Evolutionary conservation across 2,329 filamentous ascomycete genomes (phyloP).

Genomic region (Colletotrichum zoysiae): DNA sequence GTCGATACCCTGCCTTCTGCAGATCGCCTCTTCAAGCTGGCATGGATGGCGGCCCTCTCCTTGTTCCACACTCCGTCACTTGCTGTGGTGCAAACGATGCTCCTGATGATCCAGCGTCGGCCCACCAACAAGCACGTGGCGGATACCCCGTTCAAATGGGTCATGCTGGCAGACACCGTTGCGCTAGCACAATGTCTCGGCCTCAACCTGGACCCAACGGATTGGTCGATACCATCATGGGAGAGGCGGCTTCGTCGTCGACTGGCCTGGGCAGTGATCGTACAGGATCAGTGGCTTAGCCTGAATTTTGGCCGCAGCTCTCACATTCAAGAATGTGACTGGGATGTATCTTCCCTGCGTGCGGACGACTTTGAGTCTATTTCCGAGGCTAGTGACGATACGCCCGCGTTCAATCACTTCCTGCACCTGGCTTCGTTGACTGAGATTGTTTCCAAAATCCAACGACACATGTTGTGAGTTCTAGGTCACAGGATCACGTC

Average conservation of each 20-base stretch:
- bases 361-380: conserved; percentile 8
- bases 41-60: conserved; percentile 25
- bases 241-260: conserved; percentile 28
- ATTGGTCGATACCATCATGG: conserved; percentile 28
- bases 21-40: conserved; percentile 28
- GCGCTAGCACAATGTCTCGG: conserved; percentile 27
- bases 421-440: conserved; percentile 24
- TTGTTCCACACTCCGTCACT: conserved; percentile 30
- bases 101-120: conserved; percentile 31
- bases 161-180: conserved; percentile 33
- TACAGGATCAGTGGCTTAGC: conserved; percentile 32
- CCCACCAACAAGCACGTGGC: conserved; percentile 35
- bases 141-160: conserved; percentile 37
- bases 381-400: neutral
- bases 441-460: conserved; percentile 29
- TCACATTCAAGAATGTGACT: conserved; percentile 32
- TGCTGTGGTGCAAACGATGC: conserved; percentile 29
- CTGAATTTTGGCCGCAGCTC: conserved; percentile 30
- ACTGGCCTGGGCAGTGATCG: conserved; percentile 28
- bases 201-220: conserved; percentile 24
- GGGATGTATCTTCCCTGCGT: conserved; percentile 9
- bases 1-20: conserved; percentile 25
- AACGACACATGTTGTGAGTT: conserved; percentile 31
- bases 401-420: conserved; percentile 15
- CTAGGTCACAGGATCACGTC: fast-evolving